Conservation (phyloP, 352 stramenopile species). For the Paralagenidium karlingii region DNA sequence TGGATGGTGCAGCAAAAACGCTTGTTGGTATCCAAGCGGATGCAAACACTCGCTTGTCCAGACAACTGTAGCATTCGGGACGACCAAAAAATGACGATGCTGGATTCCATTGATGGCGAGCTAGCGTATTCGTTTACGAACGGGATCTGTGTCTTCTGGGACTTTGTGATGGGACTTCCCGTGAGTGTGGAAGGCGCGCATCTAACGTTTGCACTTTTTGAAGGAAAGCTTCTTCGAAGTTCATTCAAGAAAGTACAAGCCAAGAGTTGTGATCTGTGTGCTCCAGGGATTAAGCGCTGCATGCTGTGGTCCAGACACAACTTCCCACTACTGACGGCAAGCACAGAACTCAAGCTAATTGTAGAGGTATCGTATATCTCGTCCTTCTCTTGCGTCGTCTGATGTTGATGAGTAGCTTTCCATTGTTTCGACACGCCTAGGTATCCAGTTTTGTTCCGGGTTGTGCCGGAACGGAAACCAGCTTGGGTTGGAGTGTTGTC, state of each 20-base stretch:
- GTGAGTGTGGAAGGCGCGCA: slow-evolving; percentile 6
- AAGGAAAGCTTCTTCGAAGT: slow-evolving; percentile 16
- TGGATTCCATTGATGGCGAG: no score
- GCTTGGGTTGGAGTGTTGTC: slow-evolving; percentile 26
- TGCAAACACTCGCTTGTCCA: slow-evolving; percentile 23
- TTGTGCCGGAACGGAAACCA: slow-evolving; percentile 6
- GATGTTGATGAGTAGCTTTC: neutral
- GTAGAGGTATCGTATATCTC: slow-evolving; percentile 17
- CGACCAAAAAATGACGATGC: slow-evolving; percentile 9
- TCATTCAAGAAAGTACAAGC: slow-evolving; percentile 23
- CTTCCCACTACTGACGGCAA: slow-evolving; percentile 16
- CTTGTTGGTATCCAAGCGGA: slow-evolving; percentile 20
- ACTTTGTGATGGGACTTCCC: slow-evolving; percentile 20
- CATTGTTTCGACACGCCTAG: slow-evolving; percentile 3
- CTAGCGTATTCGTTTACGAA: no score
- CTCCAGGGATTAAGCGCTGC: slow-evolving; percentile 13
- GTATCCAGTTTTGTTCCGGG: slow-evolving; percentile 8
- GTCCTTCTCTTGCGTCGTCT: neutral
- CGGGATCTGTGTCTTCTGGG: slow-evolving; percentile 32
- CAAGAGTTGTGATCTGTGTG: slow-evolving; percentile 15
- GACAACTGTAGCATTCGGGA: slow-evolving; percentile 3
- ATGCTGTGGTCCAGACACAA: slow-evolving; percentile 15
- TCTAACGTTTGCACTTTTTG: slow-evolving; percentile 36
- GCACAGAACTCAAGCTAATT: slow-evolving; percentile 14
- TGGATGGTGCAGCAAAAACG: slow-evolving; percentile 41